Conservation (phyloP, 2,329 filamentous ascomycete species). For the Cytospora mali region DNA sequence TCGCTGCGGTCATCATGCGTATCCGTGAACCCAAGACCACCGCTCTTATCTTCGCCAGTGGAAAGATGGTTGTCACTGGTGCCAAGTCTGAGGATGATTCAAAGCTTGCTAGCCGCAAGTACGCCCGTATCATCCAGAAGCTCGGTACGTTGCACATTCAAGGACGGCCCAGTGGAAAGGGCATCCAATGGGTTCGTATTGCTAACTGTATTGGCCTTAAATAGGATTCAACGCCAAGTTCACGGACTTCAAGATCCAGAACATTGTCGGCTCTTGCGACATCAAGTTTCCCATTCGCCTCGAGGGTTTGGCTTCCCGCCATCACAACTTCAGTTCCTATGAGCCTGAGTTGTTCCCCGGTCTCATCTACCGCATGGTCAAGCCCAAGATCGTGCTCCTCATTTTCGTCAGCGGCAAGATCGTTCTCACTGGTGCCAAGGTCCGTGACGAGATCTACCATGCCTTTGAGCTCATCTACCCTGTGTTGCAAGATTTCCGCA, state of each 20-base stretch:
- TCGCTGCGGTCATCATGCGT: constrained; percentile 98
- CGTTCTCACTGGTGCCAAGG: constrained; percentile 94
- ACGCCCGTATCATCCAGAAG: constrained; percentile 99
- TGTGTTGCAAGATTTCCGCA: constrained; percentile 76
- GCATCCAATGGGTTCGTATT: too few species aligned
- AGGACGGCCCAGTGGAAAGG: background rate
- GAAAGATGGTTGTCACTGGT: constrained; percentile 99
- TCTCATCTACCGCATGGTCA: constrained; percentile 99
- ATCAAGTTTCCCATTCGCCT: constrained; percentile 99
- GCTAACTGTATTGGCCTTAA: background rate
- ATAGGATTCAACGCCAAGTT: constrained; percentile 94
- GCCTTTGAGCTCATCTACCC: constrained; percentile 98
- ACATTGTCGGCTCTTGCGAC: constrained; percentile 97
- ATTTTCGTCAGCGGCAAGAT: constrained; percentile 99
- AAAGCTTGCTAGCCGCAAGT: constrained; percentile 95
- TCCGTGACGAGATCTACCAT: constrained; percentile 96
- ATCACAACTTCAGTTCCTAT: constrained; percentile 99
- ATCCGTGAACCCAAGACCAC: constrained; percentile 99
- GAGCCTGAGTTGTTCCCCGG: constrained; percentile 98
- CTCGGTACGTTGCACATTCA: constrained; percentile 53
- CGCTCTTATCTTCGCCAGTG: constrained; percentile 94
- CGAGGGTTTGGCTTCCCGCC: constrained; percentile 91
- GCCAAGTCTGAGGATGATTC: constrained; percentile 98
- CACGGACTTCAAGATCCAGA: constrained; percentile 99
- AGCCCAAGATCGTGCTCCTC: constrained; percentile 96